A percentile compares a stretch with the other conserved stretches of the same genome.
Conservation (phyloP, 129 eudicot species). For the Helianthus tuberosus region DNA sequence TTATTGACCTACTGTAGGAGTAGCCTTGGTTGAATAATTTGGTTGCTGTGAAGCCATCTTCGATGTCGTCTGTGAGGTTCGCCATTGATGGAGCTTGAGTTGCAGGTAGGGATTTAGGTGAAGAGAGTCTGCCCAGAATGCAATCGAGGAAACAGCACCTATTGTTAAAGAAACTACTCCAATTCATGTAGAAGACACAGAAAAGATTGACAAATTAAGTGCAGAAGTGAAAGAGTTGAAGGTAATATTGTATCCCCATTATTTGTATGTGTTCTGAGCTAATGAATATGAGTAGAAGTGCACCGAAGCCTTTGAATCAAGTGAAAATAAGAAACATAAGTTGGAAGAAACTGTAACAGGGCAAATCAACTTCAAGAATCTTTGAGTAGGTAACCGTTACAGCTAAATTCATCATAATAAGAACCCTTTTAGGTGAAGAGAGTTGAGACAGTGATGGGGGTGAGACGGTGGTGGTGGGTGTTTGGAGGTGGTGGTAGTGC, state of each 20-base stretch:
- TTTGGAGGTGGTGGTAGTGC: too few species aligned
- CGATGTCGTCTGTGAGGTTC: too few species aligned
- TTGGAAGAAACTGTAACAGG: conserved; percentile 84
- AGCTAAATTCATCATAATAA: conserved; percentile 14
- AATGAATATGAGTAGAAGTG: conserved; percentile 67
- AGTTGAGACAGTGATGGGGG: too few species aligned
- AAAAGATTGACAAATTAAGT: conserved; percentile 75
- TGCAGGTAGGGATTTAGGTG: too few species aligned
- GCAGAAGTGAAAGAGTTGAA: conserved; percentile 76
- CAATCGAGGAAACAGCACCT: conserved; percentile 78
- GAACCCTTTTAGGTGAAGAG: conserved; percentile 1
- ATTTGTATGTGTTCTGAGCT: conserved; percentile 46
- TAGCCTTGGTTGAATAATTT: too few species aligned
- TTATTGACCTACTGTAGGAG: too few species aligned
- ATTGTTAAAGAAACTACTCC: conserved; percentile 67
- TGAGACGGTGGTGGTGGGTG: too few species aligned
- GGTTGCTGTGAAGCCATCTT: too few species aligned
- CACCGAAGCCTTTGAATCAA: conserved; percentile 58
- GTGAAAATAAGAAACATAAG: conserved; percentile 70
- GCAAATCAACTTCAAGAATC: conserved; percentile 79
- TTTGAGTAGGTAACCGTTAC: conserved; percentile 58
- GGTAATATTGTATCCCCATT: conserved; percentile 50
- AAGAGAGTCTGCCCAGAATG: conserved; percentile 82
- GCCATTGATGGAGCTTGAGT: too few species aligned
- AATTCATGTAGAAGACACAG: conserved; percentile 89